These are phyloP conservation scores for Claviceps sp. DNA, from an alignment of 2,329 filamentous ascomycete species.

Conservation along the genomic window DNA sequence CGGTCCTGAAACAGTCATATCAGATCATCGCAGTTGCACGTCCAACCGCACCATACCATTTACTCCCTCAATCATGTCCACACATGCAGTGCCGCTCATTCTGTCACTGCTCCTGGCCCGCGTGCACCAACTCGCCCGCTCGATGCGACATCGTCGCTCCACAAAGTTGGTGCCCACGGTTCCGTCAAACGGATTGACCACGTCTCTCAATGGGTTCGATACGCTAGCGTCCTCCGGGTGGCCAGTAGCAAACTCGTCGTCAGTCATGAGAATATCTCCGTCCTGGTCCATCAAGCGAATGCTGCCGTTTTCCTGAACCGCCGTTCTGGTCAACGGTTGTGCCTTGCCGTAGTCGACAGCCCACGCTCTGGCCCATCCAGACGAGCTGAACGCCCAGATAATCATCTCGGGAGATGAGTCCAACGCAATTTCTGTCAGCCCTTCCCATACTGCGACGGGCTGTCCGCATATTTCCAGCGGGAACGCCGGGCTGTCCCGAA, in stretches of 20 bases:
- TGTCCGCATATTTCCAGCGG: slow-evolving; percentile 20
- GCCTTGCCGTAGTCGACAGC: slow-evolving; percentile 14
- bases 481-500: slow-evolving; percentile 9
- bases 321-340: slow-evolving; percentile 9
- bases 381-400: slow-evolving; percentile 21
- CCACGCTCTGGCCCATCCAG: slow-evolving; percentile 22
- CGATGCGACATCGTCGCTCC: slow-evolving; percentile 4
- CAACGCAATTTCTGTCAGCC: slow-evolving; percentile 19
- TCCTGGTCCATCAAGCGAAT: slow-evolving; percentile 18
- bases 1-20: neutral
- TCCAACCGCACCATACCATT: slow-evolving; percentile 25
- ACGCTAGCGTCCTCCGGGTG: neutral
- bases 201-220: neutral
- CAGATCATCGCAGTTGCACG: slow-evolving; percentile 18
- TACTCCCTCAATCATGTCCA: slow-evolving; percentile 22
- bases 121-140: slow-evolving; percentile 4
- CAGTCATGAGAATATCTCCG: slow-evolving; percentile 18
- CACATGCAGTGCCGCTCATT: slow-evolving; percentile 13
- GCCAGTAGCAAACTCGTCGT: neutral
- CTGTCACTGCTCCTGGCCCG: slow-evolving; percentile 5
- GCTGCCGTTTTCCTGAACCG: slow-evolving; percentile 19
- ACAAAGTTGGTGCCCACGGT: slow-evolving; percentile 4
- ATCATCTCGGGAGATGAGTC: slow-evolving; percentile 20
- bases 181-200: slow-evolving; percentile 6
- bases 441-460: slow-evolving; percentile 17